These are phyloP conservation scores for Metschnikowia dekortorum DNA, from an alignment of 805 yeast species.

Conservation along the genomic window DNA sequence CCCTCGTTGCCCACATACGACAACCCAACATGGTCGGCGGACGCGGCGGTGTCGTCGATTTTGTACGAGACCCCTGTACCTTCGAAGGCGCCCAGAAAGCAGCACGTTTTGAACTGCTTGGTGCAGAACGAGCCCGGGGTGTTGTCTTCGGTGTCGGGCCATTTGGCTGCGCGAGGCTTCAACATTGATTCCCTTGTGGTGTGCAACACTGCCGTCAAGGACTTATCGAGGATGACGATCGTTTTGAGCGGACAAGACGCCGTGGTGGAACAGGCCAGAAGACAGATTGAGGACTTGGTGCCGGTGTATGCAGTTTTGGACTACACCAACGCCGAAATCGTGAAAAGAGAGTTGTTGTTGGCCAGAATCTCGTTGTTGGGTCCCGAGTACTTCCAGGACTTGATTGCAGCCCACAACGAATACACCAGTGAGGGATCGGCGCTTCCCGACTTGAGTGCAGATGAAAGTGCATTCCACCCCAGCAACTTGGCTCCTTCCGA, in stretches of 20 bases:
- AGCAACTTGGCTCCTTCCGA: conserved; percentile 84
- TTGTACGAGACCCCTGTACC: conserved; percentile 84
- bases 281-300: conserved; percentile 95
- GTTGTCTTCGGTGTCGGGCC: conserved; percentile 85
- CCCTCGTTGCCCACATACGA: conserved; percentile 93
- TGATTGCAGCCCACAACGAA: conserved; percentile 76
- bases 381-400: conserved; percentile 96
- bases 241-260: conserved; percentile 93
- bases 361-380: conserved; percentile 93
- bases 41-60: conserved; percentile 92
- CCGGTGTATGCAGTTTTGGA: conserved; percentile 98
- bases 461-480: conserved; percentile 68
- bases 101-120: conserved; percentile 91
- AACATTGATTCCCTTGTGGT: conserved; percentile 97
- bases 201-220: conserved; percentile 93
- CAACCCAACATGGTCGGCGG: conserved; percentile 93
- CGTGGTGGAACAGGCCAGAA: conserved; percentile 94
- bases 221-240: conserved; percentile 94
- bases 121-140: conserved; percentile 99
- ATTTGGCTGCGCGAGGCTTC: conserved; percentile 96
- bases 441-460: conserved; percentile 41
- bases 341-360: conserved; percentile 83
- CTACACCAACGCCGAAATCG: conserved; percentile 84
- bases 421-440: conserved; percentile 36
- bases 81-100: conserved; percentile 58